Evolutionary conservation across 495 filamentous ascomycete genomes (phyloP).

Genomic region (Jackrogersella multiformis): DNA sequence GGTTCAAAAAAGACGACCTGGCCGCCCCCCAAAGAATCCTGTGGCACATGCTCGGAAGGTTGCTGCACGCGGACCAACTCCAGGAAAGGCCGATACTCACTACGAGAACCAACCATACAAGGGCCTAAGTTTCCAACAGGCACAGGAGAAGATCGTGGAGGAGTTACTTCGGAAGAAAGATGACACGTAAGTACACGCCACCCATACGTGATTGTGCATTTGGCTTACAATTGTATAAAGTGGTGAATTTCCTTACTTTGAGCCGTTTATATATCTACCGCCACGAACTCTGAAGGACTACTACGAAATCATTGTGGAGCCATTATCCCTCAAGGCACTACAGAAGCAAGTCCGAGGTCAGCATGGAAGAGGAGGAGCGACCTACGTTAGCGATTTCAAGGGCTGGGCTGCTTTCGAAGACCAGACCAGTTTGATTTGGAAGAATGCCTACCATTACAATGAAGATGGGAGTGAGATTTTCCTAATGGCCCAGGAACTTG

Average conservation of each 20-base stretch:
- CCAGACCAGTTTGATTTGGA: conserved; percentile 80
- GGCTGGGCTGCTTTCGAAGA: conserved; percentile 83
- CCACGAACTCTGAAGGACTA: conserved; percentile 73
- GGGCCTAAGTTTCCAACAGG: conserved; percentile 76
- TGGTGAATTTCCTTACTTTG: conserved; percentile 64
- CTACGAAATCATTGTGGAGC: conserved; percentile 76
- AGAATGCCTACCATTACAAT: conserved; percentile 87
- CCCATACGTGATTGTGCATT: neutral
- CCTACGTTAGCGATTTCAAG: conserved; percentile 75
- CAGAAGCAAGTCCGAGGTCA: conserved; percentile 76
- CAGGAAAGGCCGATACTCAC: conserved; percentile 58
- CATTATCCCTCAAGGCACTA: conserved; percentile 73
- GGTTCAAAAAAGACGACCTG: conserved; percentile 39
- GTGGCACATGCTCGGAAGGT: conserved; percentile 39
- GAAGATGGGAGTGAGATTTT: conserved; percentile 86
- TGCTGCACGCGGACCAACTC: conserved; percentile 31
- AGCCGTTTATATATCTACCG: conserved; percentile 73
- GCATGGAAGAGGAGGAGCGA: conserved; percentile 68
- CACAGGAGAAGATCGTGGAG: conserved; percentile 80
- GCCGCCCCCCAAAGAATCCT: conserved; percentile 47
- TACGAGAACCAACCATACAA: conserved; percentile 64
- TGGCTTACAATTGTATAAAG: conserved; percentile 42
- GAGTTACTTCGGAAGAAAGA: conserved; percentile 72
- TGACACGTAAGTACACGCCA: conserved; percentile 58
- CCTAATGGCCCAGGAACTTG: conserved; percentile 73